Evolutionary conservation across 495 filamentous ascomycete genomes (phyloP), one percentile per base, ranked within the genome.

Genomic region (Pyrenopolyporus hunteri): DNA sequence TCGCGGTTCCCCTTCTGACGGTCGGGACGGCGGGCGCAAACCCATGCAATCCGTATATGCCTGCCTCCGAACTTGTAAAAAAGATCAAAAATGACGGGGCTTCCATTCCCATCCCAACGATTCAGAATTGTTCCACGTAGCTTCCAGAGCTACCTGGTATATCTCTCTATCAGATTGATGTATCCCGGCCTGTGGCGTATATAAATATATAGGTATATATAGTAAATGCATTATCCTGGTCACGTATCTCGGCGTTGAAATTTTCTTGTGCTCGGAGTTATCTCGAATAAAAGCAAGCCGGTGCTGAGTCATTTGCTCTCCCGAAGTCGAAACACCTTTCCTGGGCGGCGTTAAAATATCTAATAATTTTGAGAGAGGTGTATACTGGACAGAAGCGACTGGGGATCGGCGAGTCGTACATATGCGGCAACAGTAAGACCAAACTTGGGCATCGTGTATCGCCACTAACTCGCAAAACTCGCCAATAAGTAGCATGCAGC

Each of bases 401-500:
- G 4, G 4, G 5, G 26, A 29, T 4, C 26, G 26, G 26, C 26
- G 26, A 29, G 26, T 9, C 5, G 9, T 29, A 26, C 33, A 32
- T 40, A 46, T 31, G 17, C 13, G 26, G 25, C 35, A 26, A 23
- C n/a, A 40, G 29, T 26, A 42, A 16, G 39, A 59, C 46, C 52
- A 22, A 26, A 50, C 13, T 44, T 43, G 57, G 60, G 61, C 61
- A 66, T 70, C 57, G 45, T 42, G 20, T n/a, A n/a, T n/a, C n/a
- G n/a, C n/a, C n/a, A n/a, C n/a, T n/a, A n/a, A n/a, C n/a, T n/a
- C n/a, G n/a, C n/a, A n/a, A n/a, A n/a, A n/a, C n/a, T n/a, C n/a
- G n/a, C n/a, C 20, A 23, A 25, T 44, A 29, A 45, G 42, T 13
- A 35, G 14, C 20, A 56, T 55, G 32, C 40, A 35, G n/a, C 3